Evolutionary conservation across 192 early-diverging fungal species (phyloP), one percentile per base, ranked within the genome.

Genomic region (Backusella psychrophila): DNA sequence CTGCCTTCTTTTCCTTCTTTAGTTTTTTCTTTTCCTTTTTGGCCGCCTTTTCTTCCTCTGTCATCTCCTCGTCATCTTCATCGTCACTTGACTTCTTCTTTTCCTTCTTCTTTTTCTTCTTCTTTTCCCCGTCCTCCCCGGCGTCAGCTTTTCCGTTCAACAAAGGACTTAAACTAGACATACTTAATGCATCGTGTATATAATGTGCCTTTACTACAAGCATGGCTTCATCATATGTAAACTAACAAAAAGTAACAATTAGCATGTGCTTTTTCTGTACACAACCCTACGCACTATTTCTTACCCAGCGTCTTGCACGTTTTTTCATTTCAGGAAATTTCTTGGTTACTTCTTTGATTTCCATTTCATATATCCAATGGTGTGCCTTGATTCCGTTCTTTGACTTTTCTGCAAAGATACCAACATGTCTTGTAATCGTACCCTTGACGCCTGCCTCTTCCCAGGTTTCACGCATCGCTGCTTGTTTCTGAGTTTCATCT

Each of bases 391-490:
- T 46, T 56, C 72, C 76, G 80, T 80, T 71, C 19, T 86, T 80
- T 36, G 78, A 41, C 41, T 79, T 78, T 56, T 87, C 81, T 53
- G 83, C 85, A 49, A 78, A 90, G 21, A 80, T 79, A 23, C 89
- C 89, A 19, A 91, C 44, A 33, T 82, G 78, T 26, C 74, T 71
- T 19, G 81, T 83, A 73, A 91, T 85, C n/a, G 26, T 74, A 17
- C 89, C 89, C 75, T 82, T 84, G 7, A 81, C 84, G 23, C 89
- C 89, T 46, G 89, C 87, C 84, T 91, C 90, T 79, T 91, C 90
- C 82, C 87, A 91, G 4, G 90, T 91, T 73, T 91, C 90, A 69
- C 90, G 78, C 15, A 75, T 71, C 46, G 90, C 90, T 29, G 88
- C 88, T 53, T 86, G 80, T 75, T 83, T 79, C 41, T 85, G 77